A percentile compares a stretch with the other conserved stretches of the same genome.
Conservation (phyloP, 75 land plant species). For the Ceratopteris richardii region DNA sequence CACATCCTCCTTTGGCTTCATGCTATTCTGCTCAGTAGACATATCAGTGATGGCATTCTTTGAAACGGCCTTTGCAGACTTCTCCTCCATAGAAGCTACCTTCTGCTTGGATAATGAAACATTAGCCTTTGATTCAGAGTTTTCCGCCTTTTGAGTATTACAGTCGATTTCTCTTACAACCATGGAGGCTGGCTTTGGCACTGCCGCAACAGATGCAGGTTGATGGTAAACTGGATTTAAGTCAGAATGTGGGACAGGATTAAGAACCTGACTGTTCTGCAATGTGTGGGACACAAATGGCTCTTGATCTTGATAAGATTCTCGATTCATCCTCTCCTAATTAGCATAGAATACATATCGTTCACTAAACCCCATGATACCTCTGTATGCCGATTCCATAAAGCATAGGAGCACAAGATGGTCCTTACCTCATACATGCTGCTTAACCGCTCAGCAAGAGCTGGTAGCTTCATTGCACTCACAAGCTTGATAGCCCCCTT, state of each 20-base stretch:
- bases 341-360: neutral
- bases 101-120: too few species aligned
- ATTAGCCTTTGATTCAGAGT: too few species aligned
- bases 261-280: too few species aligned
- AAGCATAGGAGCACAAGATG: too few species aligned
- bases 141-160: too few species aligned
- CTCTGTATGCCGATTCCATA: too few species aligned
- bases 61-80: neutral
- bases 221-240: too few species aligned
- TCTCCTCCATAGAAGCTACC: too few species aligned
- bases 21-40: neutral
- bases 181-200: too few species aligned
- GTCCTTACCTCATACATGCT: constrained; percentile 62
- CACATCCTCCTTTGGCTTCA: neutral
- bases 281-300: neutral
- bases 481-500: constrained; percentile 91
- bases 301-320: constrained; percentile 1
- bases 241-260: too few species aligned
- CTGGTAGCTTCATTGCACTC: constrained; percentile 71
- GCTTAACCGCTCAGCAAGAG: constrained; percentile 75
- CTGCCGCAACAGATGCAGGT: too few species aligned
- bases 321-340: neutral
- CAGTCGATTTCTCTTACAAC: too few species aligned
- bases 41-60: neutral
- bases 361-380: neutral